Percentiles rank a stretch among this genome's conserved stretches.
phyloP scores from a whole-genome alignment of 176 grass and related monocot species.

The Aegilops speltoides region DNA sequence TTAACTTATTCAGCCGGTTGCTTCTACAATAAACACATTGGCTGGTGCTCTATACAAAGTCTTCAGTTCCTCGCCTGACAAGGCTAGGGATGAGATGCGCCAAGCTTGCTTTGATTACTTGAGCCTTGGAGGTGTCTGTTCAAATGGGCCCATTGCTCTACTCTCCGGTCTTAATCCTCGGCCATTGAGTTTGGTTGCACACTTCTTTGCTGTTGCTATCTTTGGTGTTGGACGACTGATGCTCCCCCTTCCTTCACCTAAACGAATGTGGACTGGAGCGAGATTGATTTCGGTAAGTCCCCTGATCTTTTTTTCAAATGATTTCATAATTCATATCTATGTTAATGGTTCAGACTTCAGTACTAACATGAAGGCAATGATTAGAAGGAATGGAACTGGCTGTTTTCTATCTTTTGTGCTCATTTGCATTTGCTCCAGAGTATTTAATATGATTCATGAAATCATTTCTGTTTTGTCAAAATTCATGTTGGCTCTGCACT shows the following conservation, averaged over 20 bases:
- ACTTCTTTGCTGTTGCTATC: constrained; percentile 98
- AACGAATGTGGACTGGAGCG: constrained; percentile 79
- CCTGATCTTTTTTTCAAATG: background rate
- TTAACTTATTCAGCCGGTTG: constrained; percentile 67
- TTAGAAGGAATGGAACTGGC: background rate
- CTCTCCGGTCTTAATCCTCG: constrained; percentile 95
- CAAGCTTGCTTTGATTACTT: constrained; percentile 98
- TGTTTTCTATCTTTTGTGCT: background rate
- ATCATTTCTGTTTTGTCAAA: background rate
- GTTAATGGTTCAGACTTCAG: background rate
- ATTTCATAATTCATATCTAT: background rate
- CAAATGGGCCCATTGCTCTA: constrained; percentile 77
- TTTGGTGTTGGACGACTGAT: constrained; percentile 89
- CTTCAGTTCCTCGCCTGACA: constrained; percentile 83
- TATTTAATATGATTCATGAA: background rate
- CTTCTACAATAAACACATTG: constrained; percentile 97
- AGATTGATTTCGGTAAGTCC: constrained; percentile 82
- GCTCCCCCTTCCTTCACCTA: constrained; percentile 77
- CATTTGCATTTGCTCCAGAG: background rate
- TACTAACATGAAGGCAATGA: background rate
- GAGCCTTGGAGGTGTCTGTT: constrained; percentile 85
- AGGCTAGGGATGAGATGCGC: constrained; percentile 91
- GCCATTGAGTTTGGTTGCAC: constrained; percentile 85
- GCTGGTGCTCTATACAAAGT: constrained; percentile 97
- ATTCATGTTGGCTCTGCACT: background rate